Evolutionary conservation across 148 eudicot species (phyloP), one percentile per base, ranked within the genome.

Genomic region (Nyssa sinensis): DNA sequence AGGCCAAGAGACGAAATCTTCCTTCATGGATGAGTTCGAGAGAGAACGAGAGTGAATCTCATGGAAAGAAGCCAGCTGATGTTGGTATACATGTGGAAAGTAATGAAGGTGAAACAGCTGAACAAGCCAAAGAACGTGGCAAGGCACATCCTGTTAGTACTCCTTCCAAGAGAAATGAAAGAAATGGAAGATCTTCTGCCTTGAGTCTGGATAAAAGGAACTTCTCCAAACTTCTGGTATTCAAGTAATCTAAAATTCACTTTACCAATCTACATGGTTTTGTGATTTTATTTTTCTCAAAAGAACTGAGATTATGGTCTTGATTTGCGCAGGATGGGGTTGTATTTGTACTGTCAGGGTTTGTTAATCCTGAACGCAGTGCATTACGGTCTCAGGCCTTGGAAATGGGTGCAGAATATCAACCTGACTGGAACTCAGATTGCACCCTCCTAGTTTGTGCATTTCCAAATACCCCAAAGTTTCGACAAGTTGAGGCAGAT

Each of bases 361-460:
- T 95, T 89, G 94, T 95, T 58, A 92, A 95, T 83, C 99, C 99
- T 10, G 98, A 96, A 71, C 91, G 98, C 29, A 85, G 93, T 72
- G 82, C 64, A n/a, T 76, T 96, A 77, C 77, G 98, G 80, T 93
- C 97, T 37, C 94, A 85, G 74, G 93, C 92, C 64, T 75, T 93
- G 82, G 98, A 89, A 85, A 91, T 96, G 99, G 99, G 99, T 62
- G 98, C 97, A 59, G 86, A 89, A 74, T 96, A 85, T 87, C 85
- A 91, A 74, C 90, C 70, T 41, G 99, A 96, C 73, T 93, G 99
- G 99, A 86, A 88, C 77, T 78, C 90, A 19, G 80, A 84, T 64
- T 92, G 90, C 89, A 96, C 99, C n/a, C 89, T 96, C 64, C 73
- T 96, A 81, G 82, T 93, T 61, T 96, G 98, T 86, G 99, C 98